phyloP scores from a whole-genome alignment of 352 stramenopile genomes.

The Pythium apleroticum region DNA sequence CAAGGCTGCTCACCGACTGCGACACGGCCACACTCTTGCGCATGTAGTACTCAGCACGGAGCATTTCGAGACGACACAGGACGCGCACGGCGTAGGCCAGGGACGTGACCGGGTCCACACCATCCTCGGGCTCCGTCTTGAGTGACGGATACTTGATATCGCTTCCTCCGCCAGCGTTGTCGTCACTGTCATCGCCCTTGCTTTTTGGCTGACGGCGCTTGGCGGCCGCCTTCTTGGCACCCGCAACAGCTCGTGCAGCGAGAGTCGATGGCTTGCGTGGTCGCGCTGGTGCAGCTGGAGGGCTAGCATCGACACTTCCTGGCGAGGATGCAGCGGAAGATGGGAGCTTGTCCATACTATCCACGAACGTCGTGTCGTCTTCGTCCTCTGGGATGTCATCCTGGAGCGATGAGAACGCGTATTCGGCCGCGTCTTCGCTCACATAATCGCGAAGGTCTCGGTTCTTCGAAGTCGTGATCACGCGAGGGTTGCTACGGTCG shows the following conservation, averaged over 20 bases:
- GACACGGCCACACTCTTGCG: constrained; percentile 81
- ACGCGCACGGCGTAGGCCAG: constrained; percentile 61
- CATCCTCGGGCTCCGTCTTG: constrained; percentile 63
- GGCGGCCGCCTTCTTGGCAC: constrained; percentile 41
- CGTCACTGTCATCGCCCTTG: constrained; percentile 45
- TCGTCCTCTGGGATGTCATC: constrained; percentile 44
- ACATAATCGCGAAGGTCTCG: constrained; percentile 38
- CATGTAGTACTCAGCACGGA: constrained; percentile 78
- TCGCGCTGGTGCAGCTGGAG: constrained; percentile 13
- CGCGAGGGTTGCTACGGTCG: constrained; percentile 55
- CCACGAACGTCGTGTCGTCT: constrained; percentile 13
- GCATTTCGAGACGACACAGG: constrained; percentile 70
- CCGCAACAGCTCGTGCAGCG: constrained; percentile 54
- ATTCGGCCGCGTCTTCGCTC: constrained; percentile 49
- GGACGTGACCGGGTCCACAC: constrained; percentile 48
- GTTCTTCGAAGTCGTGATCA: constrained; percentile 29
- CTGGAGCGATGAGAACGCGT: constrained; percentile 50
- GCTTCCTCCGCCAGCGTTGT: constrained; percentile 23
- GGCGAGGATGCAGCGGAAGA: constrained; percentile 16
- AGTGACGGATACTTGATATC: constrained; percentile 68
- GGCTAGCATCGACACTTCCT: constrained; percentile 20
- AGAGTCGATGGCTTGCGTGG: constrained; percentile 37
- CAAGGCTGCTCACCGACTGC: constrained; percentile 80
- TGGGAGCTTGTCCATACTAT: constrained; percentile 1
- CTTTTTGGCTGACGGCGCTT: constrained; percentile 44